Evolutionary conservation across 352 stramenopile genomes (phyloP).

Genomic region (Aphanomyces cochlioides): DNA sequence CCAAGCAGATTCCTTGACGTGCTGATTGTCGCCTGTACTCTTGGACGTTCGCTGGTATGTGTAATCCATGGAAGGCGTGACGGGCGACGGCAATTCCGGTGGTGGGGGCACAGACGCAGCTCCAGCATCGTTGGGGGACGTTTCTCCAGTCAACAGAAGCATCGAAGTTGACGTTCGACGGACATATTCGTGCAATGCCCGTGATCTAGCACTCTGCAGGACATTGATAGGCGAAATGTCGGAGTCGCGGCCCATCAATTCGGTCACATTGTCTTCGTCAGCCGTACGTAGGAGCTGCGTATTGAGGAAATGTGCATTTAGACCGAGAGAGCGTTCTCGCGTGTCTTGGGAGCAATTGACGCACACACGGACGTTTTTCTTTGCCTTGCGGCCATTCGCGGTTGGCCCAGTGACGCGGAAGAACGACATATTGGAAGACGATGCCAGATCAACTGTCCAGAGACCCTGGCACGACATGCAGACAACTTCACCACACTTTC

Average conservation of each 20-base stretch:
- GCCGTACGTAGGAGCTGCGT: neutral
- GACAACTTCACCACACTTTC: constrained; percentile 84
- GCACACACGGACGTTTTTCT: constrained; percentile 72
- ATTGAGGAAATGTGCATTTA: neutral
- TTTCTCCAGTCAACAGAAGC: neutral
- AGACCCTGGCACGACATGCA: constrained; percentile 83
- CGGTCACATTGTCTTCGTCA: neutral
- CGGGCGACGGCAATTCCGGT: neutral
- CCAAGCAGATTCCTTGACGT: neutral
- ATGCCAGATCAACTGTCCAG: constrained; percentile 35
- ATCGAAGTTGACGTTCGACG: constrained; percentile 5
- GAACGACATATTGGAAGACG: neutral
- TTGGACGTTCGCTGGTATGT: neutral
- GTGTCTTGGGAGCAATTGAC: constrained; percentile 73
- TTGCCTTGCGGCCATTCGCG: constrained; percentile 47
- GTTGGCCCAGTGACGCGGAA: neutral
- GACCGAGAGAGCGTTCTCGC: constrained; percentile 40
- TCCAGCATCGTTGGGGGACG: no score
- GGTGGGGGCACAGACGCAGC: no score
- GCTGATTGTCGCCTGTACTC: neutral
- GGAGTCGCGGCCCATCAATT: neutral
- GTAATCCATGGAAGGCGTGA: neutral
- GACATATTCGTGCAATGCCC: constrained; percentile 17
- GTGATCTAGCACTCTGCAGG: constrained; percentile 6
- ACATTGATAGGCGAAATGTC: constrained; percentile 19